These are phyloP conservation scores for Ogataea angusta DNA, from an alignment of 805 yeast species.

Conservation along the genomic window DNA sequence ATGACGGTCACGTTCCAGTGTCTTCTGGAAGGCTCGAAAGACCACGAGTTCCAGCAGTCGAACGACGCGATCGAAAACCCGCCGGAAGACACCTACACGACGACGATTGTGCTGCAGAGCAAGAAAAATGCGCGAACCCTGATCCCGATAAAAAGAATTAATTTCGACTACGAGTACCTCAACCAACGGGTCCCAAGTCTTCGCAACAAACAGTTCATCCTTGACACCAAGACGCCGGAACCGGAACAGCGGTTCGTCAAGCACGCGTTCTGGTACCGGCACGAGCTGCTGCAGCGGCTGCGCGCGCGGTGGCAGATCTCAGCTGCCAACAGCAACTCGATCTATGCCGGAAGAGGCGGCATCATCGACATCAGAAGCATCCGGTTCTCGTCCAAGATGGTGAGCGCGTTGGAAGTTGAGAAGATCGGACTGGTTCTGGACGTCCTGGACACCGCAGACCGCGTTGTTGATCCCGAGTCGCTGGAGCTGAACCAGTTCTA, in stretches of 20 bases:
- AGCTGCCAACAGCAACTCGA: conserved; percentile 25
- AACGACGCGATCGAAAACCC: conserved; percentile 16
- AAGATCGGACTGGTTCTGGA: conserved; percentile 42
- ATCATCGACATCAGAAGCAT: conserved; percentile 63
- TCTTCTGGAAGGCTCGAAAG: conserved; percentile 20
- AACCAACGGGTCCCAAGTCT: conserved; percentile 64
- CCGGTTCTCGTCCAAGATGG: conserved; percentile 60
- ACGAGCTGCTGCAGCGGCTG: conserved; percentile 54
- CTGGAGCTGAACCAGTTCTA: conserved; percentile 48
- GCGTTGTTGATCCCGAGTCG: conserved; percentile 24
- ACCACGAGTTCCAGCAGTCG: conserved; percentile 24
- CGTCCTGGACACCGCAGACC: conserved; percentile 19
- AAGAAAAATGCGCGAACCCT: conserved; percentile 49
- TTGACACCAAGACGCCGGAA: conserved; percentile 49
- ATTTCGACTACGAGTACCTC: conserved; percentile 40
- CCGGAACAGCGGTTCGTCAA: conserved; percentile 56
- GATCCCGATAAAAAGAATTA: conserved; percentile 63
- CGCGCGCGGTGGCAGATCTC: conserved; percentile 62
- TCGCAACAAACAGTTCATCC: conserved; percentile 64
- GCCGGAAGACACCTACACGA: conserved; percentile 17
- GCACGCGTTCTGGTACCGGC: conserved; percentile 79
- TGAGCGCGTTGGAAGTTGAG: conserved; percentile 49
- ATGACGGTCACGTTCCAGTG: conserved; percentile 33
- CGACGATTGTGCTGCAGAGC: conserved; percentile 21
- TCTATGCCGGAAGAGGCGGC: conserved; percentile 44